These are phyloP conservation scores for Pseudogymnoascus sp. DNA, from an alignment of 2,329 filamentous ascomycete species.

Conservation along the genomic window DNA sequence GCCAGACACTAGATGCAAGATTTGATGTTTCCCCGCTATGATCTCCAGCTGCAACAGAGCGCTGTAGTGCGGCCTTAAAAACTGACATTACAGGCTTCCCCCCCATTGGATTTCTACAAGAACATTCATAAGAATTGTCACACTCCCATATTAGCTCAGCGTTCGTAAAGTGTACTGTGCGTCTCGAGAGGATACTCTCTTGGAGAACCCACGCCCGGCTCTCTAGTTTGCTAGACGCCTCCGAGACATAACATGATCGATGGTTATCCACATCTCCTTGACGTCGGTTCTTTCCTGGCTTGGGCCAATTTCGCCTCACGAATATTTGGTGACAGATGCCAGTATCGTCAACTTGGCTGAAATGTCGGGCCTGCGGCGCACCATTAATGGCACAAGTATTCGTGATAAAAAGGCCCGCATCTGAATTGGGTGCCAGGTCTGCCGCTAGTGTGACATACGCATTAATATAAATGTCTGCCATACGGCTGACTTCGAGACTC, in stretches of 20 bases:
- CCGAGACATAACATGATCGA: neutral
- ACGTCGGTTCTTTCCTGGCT: neutral
- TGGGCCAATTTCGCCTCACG: neutral
- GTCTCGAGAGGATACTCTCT: constrained; percentile 19
- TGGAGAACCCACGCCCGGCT: constrained; percentile 22
- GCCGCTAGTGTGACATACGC: neutral
- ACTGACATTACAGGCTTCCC: constrained; percentile 12
- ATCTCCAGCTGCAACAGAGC: constrained; percentile 10
- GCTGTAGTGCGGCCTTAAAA: constrained; percentile 2
- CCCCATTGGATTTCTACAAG: constrained; percentile 8
- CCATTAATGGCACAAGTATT: neutral
- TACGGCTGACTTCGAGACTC: neutral
- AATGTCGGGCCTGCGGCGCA: neutral
- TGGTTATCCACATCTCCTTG: neutral
- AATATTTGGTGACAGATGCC: neutral
- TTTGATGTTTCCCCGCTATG: neutral
- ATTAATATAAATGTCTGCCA: neutral
- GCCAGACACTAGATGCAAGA: constrained; percentile 10
- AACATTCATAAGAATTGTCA: neutral
- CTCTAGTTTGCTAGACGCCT: constrained; percentile 22
- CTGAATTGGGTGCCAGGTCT: neutral
- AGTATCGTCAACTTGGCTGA: neutral
- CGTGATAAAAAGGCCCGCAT: neutral
- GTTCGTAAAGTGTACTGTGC: constrained; percentile 18
- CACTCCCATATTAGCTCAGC: constrained; percentile 22